Base-by-base conservation (phyloP, 371 early-diverging fungal genomes). In the Mucor plumbeus region DNA sequence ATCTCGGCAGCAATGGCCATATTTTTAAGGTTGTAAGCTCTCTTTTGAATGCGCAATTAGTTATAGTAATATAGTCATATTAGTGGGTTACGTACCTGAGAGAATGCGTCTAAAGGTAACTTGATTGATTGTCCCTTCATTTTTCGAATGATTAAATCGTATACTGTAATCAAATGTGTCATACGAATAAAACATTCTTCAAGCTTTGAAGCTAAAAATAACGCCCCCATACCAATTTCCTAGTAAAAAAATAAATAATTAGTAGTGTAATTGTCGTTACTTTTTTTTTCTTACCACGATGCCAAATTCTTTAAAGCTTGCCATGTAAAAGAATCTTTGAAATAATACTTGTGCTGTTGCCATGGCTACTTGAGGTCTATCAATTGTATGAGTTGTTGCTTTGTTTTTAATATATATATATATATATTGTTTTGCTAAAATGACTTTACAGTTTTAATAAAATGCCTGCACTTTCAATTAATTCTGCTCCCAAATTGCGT, bases 291-390 rank as follows among this genome's bases (percentile, higher is more conserved):
- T 62, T 83, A 93, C 95, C 76, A 88, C 69, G 39, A 94, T 75
- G 11, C 86, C 85, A 75, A 89, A 90, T 19, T 91, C 77, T 61
- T 85, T 87, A 13, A 95, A 74, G 5, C 95, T 89, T 0, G 94
- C 89, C 65, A 90, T 79, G 64, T 85, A 94, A 78, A 88, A 98
- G 85, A 97, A 97, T 8, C 98, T 90, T 64, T 96, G 95, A 55
- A 97, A 89, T 31, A 98, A 80, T 3, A 95, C 93, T 74, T 97
- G 96, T 2, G 97, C 97, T n/a, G 96, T 96, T 5, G 97, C 95
- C 88, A 96, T 93, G 0, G 95, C 93, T 8, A 92, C 91, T 63
- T 98, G 98, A 14, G 98, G 97, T 35, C 96, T 95, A 76, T 26
- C 26, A 1, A 26, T 26, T 26, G 26, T 26, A 26, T 26, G 26